Evolutionary conservation across 2,329 filamentous ascomycete genomes (phyloP).

Genomic region (Aspergillus neoniger): DNA sequence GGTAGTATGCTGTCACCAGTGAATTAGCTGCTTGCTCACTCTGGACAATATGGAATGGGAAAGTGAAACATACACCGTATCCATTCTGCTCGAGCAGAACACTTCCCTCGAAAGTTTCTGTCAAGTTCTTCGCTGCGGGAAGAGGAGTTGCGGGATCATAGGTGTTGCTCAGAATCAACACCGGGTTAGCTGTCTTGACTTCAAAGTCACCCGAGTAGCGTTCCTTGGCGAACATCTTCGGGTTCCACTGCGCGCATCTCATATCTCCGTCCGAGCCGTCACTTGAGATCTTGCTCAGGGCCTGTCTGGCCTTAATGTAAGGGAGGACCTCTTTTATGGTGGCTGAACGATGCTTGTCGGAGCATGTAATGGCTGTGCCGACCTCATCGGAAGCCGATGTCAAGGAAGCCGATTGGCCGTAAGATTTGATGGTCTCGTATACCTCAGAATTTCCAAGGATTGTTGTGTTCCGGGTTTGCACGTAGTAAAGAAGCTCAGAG

Average conservation of each 20-base stretch:
- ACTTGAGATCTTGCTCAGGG: neutral
- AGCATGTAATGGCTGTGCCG: neutral
- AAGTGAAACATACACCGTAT: conserved; percentile 16
- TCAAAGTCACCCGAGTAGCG: conserved; percentile 18
- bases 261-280: neutral
- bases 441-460: neutral
- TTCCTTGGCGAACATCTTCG: conserved; percentile 15
- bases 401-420: neutral
- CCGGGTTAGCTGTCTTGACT: conserved; percentile 25
- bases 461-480: neutral
- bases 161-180: conserved; percentile 30
- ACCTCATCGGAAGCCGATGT: neutral
- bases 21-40: neutral
- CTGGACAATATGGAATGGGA: neutral
- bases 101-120: conserved; percentile 26
- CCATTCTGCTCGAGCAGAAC: conserved; percentile 27
- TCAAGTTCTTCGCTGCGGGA: conserved; percentile 25
- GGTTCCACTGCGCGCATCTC: conserved; percentile 13
- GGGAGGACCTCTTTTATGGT: neutral
- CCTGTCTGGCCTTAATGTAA: neutral
- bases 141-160: conserved; percentile 30
- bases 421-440: neutral
- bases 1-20: conserved; percentile 2
- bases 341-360: neutral
- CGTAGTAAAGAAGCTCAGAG: neutral